These are phyloP conservation scores for Solanum tarapatanum DNA, from an alignment of 257 asterid species.

Conservation along the genomic window DNA sequence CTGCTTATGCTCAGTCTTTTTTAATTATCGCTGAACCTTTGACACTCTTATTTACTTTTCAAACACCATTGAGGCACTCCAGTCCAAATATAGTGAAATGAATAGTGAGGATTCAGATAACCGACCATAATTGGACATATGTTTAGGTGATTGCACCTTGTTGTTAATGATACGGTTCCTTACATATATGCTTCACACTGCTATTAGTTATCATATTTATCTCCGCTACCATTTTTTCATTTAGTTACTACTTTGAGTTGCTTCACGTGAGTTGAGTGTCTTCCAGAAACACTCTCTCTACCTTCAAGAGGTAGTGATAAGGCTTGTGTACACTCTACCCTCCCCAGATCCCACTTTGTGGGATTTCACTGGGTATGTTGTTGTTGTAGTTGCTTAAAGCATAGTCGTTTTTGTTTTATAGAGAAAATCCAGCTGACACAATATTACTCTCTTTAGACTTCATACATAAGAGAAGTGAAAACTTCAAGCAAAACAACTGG, in stretches of 20 bases:
- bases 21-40: background rate
- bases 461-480: background rate
- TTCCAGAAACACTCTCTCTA: background rate
- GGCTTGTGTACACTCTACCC: background rate
- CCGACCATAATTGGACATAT: background rate
- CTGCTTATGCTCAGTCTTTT: background rate
- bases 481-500: background rate
- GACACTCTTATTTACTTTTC: background rate
- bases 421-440: background rate
- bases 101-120: background rate
- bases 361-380: background rate
- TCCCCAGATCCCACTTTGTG: background rate
- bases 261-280: no score
- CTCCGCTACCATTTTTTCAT: background rate
- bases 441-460: background rate
- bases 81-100: background rate
- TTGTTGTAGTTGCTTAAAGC: background rate
- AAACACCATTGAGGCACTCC: background rate
- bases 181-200: background rate
- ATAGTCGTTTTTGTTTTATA: background rate
- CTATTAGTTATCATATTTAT: background rate
- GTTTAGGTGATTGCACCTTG: background rate
- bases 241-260: no score
- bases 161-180: background rate
- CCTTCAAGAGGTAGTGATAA: background rate